Evolutionary conservation across 306 rosid species (phyloP), one percentile per base, ranked within the genome.

Genomic region (Hippophae gyantsensis): DNA sequence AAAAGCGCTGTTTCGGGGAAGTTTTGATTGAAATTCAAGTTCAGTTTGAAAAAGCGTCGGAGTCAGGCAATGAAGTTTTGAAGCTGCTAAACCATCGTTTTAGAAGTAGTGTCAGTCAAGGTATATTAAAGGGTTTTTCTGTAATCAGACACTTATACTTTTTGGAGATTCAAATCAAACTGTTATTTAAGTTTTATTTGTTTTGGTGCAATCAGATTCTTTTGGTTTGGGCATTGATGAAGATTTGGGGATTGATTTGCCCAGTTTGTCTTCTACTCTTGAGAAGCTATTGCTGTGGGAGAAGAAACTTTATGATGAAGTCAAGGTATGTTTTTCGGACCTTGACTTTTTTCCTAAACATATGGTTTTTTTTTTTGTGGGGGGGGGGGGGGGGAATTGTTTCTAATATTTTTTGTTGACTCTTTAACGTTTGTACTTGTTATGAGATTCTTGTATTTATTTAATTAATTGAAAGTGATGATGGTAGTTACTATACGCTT

Each of bases 241-340:
- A 63, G 85, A 81, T 9, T n/a, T 48, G 52, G 71, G 67, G 2
- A 56, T 60, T 38, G 45, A 63, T 56, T 62, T 72, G 2, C 69
- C 50, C 50, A 84, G 73, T 57, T 69, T 90, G 8, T 62, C 79
- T 63, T 70, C 82, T 47, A 79, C 84, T 61, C 64, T 90, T 65
- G 77, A 72, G 75, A 85, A 76, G 71, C 74, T 90, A 1, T 77
- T 66, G 18, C 45, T 81, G 69, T 85, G 98, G 98, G 98, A 90
- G 82, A 82, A 81, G 75, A 90, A 90, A 69, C 79, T 90, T 5
- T 83, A 85, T 47, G 65, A 71, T 40, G 96, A 90, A 78, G 96
- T 90, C 56, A 87, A 90, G 96, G 96, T 87, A 58, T 32, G 13
- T 10, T 13, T 12, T 18, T 14, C 13, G 5, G 10, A 7, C n/a